Evolutionary conservation across 345 rosid species (phyloP), one percentile per base, ranked within the genome.

Genomic region (Carallia brachiata): DNA sequence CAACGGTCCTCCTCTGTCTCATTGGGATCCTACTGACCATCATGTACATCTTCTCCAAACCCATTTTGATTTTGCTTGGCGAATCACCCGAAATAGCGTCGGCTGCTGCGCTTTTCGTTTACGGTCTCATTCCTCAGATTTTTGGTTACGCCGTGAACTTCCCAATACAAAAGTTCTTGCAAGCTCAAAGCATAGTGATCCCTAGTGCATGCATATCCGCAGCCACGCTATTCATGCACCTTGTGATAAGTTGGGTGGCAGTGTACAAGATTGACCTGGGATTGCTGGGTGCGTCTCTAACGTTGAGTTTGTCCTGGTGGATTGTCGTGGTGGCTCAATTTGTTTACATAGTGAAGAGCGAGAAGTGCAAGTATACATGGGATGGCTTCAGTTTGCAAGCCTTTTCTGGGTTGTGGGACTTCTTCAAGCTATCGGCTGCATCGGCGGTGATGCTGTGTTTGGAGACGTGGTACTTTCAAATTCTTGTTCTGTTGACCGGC

Each of bases 371-470:
- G 65, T 27, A 70, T 5, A 84, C 88, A 1, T 88, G 88, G 23
- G 23, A 23, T 23, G 23, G 23, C 23, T 23, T 23, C 23, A 23
- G 23, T 23, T 23, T 23, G 23, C 23, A 23, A 23, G 23, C 23
- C 23, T 23, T 23, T 23, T 23, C 23, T 23, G 23, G 23, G 23
- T 23, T 23, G 23, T 23, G 23, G 23, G 23, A 23, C 23, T 23
- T 23, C 23, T 23, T 23, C 23, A 23, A 23, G 88, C 23, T 23
- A 23, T 23, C 23, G 23, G 88, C 83, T 9, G 83, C 89, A 3
- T 88, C 92, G 1, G 89, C 88, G 31, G 84, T 88, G 59, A 88
- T 88, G 92, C 79, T 85, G 61, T 84, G 87, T 68, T 82, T 88
- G 19, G 92, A 88, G 80, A 71, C 85, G 36, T 82, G 89, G 89